Evolutionary conservation across 2,329 filamentous ascomycete species (phyloP).

Genomic region (Colletotrichum caudatum): DNA sequence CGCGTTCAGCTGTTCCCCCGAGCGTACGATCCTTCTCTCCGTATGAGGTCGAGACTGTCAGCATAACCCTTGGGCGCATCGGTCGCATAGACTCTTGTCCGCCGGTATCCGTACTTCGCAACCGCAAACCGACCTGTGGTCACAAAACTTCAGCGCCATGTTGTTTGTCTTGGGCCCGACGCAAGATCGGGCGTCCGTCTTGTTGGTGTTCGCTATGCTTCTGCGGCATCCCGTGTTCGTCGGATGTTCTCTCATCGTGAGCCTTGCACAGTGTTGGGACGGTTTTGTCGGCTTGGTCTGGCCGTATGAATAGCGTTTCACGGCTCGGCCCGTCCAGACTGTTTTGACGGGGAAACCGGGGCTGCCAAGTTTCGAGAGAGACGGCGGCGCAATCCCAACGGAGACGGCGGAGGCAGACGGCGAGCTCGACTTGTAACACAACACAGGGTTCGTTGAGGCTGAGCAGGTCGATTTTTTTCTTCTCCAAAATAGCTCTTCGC

Average conservation of each 20-base stretch:
- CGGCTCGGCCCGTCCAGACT: slow-evolving; percentile 40
- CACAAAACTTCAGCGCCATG: slow-evolving; percentile 44
- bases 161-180: slow-evolving; percentile 19
- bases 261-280: slow-evolving; percentile 16
- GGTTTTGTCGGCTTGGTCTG: slow-evolving; percentile 9
- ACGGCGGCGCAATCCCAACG: slow-evolving; percentile 1
- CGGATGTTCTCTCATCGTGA: slow-evolving; percentile 20
- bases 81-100: slow-evolving; percentile 41
- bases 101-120: slow-evolving; percentile 41
- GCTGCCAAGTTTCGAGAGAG: slow-evolving; percentile 37
- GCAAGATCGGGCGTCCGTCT: slow-evolving; percentile 11
- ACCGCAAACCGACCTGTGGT: slow-evolving; percentile 42
- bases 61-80: slow-evolving; percentile 38
- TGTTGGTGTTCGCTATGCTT: slow-evolving; percentile 25
- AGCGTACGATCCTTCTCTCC: background rate
- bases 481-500: slow-evolving; percentile 11
- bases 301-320: slow-evolving; percentile 34
- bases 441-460: slow-evolving; percentile 23
- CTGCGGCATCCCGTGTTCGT: slow-evolving; percentile 4
- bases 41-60: slow-evolving; percentile 1
- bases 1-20: background rate
- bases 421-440: slow-evolving; percentile 15
- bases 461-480: slow-evolving; percentile 2
- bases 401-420: background rate
- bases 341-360: slow-evolving; percentile 35